Base-by-base conservation (phyloP, 768 basidiomycete species). In the Panaeolus papilionaceus region DNA sequence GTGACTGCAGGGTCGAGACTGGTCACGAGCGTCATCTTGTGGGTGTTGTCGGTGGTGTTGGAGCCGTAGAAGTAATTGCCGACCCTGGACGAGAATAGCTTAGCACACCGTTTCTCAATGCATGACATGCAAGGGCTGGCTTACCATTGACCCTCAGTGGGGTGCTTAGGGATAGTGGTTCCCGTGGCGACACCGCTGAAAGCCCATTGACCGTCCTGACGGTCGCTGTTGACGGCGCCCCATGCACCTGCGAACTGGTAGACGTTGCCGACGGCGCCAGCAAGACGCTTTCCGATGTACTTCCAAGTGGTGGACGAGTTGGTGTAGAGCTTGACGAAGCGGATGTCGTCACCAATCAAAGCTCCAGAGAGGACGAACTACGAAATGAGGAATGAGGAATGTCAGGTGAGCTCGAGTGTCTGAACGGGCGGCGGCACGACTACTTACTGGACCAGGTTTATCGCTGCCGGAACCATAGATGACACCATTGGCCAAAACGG, bases 171-270 rank as follows among this genome's bases (percentile, higher is more conserved):
- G 51, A 14, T 7, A 14, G 3, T 33, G 2, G 26, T 54, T 28
- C 51, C 51, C 2, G 51, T 10, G 7, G 51, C 51, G 51, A 54
- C 18, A 54, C 51, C 51, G 11, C 26, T 54, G 26, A 54, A 33
- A 33, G 51, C 23, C 51, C 51, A 54, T 5, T 54, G 51, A 4
- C 51, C 51, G 7, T 26, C 26, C 51, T 26, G 23, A 16, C 23
- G 26, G 12, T 54, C 51, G 33, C 51, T 54, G 51, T 33, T 14
- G 26, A 33, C 23, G 12, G 23, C 2, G 9, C 51, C 51, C 51
- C 51, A 54, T 54, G 51, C 23, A 54, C 51, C 51, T 28, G 51
- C 23, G 51, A 54, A 54, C 11, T 54, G 51, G 51, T 28, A 54
- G 11, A 54, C 51, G 12, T 54, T 54, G 11, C 23, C 51, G 33